Base-by-base conservation (phyloP, 805 yeast species). In the Scheffersomyces ergatensis region DNA sequence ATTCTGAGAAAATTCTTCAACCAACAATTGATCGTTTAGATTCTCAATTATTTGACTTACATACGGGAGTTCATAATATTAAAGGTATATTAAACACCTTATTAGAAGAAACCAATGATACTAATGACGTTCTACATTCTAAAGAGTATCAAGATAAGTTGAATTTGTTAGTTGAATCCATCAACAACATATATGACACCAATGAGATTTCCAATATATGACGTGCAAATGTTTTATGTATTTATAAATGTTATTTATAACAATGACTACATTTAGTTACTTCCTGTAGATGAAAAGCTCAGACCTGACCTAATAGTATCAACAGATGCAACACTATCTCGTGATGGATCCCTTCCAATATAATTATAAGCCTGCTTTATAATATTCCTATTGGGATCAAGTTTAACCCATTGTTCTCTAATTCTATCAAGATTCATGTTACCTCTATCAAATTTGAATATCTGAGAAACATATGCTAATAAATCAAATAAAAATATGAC, bases 351-450 rank as follows among this genome's bases (percentile, higher is more conserved):
- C 33, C 45, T 42, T 14, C 62, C 63, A 8, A 70, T 53, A 36
- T 58, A 55, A n/a, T 53, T 49, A 45, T 70, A 67, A 9, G 69
- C 70, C 33, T 44, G 53, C 37, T 62, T 58, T 40, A 69, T 69
- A 39, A 64, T 59, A 31, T 57, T 49, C 36, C 72, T 47, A 43
- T 64, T 61, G 2, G 76, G 76, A 49, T 70, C 76, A 19, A 70
- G 54, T 44, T 64, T 62, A 14, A 47, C 56, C 66, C 74, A 70
- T 16, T 60, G 53, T 27, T 55, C 45, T 48, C 73, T 51, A 37
- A 70, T 70, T 38, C 76, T 44, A 40, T 68, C 73, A 38, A 68
- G 52, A 48, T 70, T 69, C 74, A 70, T 70, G 30, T 60, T 64
- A 24, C 67, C 53, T 35, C 72, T 51, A 46, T 70, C 71, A 45